Percentiles rank a stretch among this genome's conserved stretches.
Evolutionary conservation across 192 early-diverging fungal genomes (phyloP).

Genomic region (Lobulomyces angularis): DNA sequence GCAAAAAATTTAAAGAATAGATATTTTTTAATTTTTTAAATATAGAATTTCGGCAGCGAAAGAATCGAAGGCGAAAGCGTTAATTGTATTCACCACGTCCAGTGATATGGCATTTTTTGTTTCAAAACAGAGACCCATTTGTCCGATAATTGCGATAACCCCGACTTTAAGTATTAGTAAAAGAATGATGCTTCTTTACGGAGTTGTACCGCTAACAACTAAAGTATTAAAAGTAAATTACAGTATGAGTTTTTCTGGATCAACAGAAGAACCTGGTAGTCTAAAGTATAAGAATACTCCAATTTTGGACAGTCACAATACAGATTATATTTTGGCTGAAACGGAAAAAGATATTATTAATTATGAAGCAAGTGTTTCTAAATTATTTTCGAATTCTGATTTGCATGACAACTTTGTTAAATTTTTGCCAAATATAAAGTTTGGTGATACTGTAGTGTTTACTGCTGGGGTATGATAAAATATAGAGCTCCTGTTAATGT

Average conservation of each 20-base stretch:
- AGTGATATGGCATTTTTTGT: slow-evolving; percentile 25
- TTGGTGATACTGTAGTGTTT: slow-evolving; percentile 28
- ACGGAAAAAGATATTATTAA: slow-evolving; percentile 28
- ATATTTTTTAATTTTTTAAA: too few species aligned
- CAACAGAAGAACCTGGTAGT: too few species aligned
- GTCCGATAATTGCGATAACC: slow-evolving; percentile 34
- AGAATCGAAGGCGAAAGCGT: slow-evolving; percentile 27
- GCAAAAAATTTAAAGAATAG: slow-evolving; percentile 6
- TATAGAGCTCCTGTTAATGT: too few species aligned
- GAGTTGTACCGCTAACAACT: slow-evolving; percentile 9
- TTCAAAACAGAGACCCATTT: slow-evolving; percentile 28
- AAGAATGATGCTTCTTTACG: slow-evolving; percentile 23
- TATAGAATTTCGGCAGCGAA: too few species aligned
- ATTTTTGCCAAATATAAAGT: slow-evolving; percentile 10
- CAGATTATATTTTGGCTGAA: slow-evolving; percentile 31
- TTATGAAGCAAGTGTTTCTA: slow-evolving; percentile 1
- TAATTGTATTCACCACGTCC: slow-evolving; percentile 29
- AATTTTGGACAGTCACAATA: too few species aligned
- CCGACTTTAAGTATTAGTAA: slow-evolving; percentile 22
- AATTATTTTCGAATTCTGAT: too few species aligned
- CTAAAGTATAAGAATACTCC: too few species aligned
- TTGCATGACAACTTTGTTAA: slow-evolving; percentile 2
- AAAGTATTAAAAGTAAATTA: background rate
- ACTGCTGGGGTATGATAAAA: too few species aligned
- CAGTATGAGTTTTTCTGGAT: slow-evolving; percentile 1